Conservation (phyloP, 176 grass and related monocot species). For the Saccharum spontaneum region DNA sequence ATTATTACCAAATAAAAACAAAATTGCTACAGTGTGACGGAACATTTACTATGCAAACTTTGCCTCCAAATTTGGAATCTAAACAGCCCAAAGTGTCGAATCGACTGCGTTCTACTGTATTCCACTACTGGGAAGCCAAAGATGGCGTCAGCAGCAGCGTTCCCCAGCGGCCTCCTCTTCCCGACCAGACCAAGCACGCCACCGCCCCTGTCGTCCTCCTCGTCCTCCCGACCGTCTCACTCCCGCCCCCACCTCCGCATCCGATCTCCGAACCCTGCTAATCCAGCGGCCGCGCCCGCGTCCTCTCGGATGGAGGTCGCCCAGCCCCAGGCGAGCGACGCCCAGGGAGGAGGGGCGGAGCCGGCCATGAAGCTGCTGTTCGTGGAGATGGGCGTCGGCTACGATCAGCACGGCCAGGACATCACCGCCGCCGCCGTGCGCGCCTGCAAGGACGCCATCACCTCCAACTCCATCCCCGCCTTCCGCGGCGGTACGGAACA, state of each 20-base stretch:
- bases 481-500: conserved; percentile 72
- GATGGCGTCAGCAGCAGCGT: conserved; percentile 10
- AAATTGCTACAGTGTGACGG: too few relatives aligned
- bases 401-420: conserved; percentile 97
- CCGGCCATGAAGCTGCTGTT: conserved; percentile 74
- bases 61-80: too few relatives aligned
- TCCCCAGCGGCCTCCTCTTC: conserved; percentile 1
- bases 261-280: background rate
- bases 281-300: background rate
- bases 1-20: too few relatives aligned
- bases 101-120: too few relatives aligned
- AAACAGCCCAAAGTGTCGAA: too few relatives aligned
- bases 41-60: too few relatives aligned
- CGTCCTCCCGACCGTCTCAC: background rate
- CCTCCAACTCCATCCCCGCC: conserved; percentile 97
- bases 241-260: background rate
- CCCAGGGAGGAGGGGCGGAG: conserved; percentile 6
- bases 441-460: conserved; percentile 91
- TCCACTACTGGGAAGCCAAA: background rate
- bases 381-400: conserved; percentile 98
- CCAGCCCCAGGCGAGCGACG: conserved; percentile 31
- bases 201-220: background rate
- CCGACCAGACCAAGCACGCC: conserved; percentile 6
- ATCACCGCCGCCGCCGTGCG: conserved; percentile 83
- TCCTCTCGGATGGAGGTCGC: conserved; percentile 41